These are phyloP conservation scores for Oenanthe javanica DNA, from an alignment of 140 eudicot species.

Conservation along the genomic window DNA sequence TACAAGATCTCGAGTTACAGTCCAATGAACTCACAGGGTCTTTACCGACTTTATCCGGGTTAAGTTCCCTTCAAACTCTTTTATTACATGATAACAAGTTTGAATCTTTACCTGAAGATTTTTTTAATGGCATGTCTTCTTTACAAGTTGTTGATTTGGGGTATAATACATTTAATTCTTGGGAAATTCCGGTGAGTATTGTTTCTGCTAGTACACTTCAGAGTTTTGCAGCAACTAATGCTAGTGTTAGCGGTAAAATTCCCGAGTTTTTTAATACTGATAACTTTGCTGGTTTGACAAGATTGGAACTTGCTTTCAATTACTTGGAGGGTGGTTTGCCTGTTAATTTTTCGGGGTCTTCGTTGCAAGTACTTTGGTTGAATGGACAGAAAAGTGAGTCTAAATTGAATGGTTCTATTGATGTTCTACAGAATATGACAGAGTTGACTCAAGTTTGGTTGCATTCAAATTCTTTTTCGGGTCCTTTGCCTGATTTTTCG, in stretches of 20 bases:
- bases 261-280: constrained; percentile 58
- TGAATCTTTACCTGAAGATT: constrained; percentile 44
- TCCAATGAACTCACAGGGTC: constrained; percentile 50
- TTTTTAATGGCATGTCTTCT: constrained; percentile 65
- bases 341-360: constrained; percentile 41
- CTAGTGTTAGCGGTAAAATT: constrained; percentile 50
- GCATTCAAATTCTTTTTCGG: constrained; percentile 48
- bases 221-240: constrained; percentile 48
- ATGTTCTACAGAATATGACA: constrained; percentile 60
- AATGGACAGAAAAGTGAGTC: constrained; percentile 46
- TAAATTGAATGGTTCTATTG: constrained; percentile 46
- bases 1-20: constrained; percentile 44
- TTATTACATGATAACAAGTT: constrained; percentile 44
- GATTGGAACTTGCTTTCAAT: constrained; percentile 45
- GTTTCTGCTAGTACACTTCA: constrained; percentile 29
- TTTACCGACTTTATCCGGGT: constrained; percentile 63
- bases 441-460: constrained; percentile 56
- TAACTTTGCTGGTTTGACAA: constrained; percentile 37
- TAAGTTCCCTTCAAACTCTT: constrained; percentile 44
- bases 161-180: constrained; percentile 39
- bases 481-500: constrained; percentile 60
- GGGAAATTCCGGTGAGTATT: constrained; percentile 51
- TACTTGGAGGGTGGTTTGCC: constrained; percentile 60
- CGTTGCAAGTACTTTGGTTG: constrained; percentile 55
- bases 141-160: constrained; percentile 47